Evolutionary conservation across 345 rosid genomes (phyloP).

Genomic region (Triadica sebifera): DNA sequence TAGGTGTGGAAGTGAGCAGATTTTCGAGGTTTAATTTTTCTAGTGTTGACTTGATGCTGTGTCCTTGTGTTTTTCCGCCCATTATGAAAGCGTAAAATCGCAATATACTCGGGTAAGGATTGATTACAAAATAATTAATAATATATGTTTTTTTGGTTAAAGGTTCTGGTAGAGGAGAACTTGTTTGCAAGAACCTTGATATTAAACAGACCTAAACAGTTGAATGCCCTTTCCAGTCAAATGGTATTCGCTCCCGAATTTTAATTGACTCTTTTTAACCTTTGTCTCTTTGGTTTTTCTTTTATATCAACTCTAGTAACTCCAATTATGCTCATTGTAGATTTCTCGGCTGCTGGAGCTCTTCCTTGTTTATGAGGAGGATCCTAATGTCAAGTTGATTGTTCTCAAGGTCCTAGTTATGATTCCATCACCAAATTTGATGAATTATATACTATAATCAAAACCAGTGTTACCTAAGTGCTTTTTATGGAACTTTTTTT

Average conservation of each 20-base stretch:
- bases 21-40: too few relatives aligned
- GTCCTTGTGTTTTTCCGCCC: too few relatives aligned
- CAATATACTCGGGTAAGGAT: too few relatives aligned
- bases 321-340: constrained; percentile 30
- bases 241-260: too few relatives aligned
- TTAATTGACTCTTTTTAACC: not conserved
- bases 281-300: not conserved
- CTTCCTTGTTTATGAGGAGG: constrained; percentile 56
- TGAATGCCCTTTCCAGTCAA: constrained; percentile 57
- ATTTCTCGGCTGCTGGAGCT: constrained; percentile 51
- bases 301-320: not conserved
- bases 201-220: constrained; percentile 65
- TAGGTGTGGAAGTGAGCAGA: too few relatives aligned
- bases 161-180: constrained; percentile 65
- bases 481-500: not conserved
- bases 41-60: too few relatives aligned
- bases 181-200: constrained; percentile 48
- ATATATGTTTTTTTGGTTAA: not conserved
- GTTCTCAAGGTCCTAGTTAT: constrained; percentile 57
- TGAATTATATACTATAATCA: not conserved
- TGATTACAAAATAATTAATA: not conserved
- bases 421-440: not conserved
- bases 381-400: constrained; percentile 58
- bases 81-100: not conserved
- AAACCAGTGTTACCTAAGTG: too few relatives aligned